A percentile compares a stretch with the other conserved stretches of the same genome.
phyloP scores from a whole-genome alignment of 108 stramenopile genomes.

The Seminavis robusta region DNA sequence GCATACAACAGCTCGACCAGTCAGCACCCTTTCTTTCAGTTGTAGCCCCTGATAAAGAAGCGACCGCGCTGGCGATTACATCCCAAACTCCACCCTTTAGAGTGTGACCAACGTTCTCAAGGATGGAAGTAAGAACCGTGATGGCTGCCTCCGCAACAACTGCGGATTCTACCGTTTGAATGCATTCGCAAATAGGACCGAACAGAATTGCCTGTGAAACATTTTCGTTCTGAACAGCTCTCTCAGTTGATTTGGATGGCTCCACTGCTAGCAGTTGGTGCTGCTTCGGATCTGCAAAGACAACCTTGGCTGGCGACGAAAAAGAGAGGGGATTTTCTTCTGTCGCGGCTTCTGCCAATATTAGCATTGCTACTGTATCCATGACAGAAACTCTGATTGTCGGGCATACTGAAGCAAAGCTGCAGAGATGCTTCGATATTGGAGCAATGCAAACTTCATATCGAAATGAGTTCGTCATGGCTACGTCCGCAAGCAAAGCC shows the following conservation, averaged over 20 bases:
- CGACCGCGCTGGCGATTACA: slow-evolving; percentile 48
- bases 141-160: slow-evolving; percentile 65
- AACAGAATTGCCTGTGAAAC: slow-evolving; percentile 43
- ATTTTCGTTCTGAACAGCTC: neutral
- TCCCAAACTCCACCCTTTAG: slow-evolving; percentile 50
- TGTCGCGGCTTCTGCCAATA: slow-evolving; percentile 41
- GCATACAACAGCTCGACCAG: slow-evolving; percentile 67
- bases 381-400: slow-evolving; percentile 62
- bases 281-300: slow-evolving; percentile 28
- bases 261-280: slow-evolving; percentile 45
- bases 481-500: slow-evolving; percentile 57
- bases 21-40: slow-evolving; percentile 40
- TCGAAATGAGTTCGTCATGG: slow-evolving; percentile 67
- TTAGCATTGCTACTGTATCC: slow-evolving; percentile 64
- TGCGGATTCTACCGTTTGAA: slow-evolving; percentile 33
- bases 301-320: slow-evolving; percentile 27
- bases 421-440: slow-evolving; percentile 51
- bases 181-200: slow-evolving; percentile 62
- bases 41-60: slow-evolving; percentile 51
- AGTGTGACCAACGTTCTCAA: slow-evolving; percentile 73
- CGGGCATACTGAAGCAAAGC: slow-evolving; percentile 46
- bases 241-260: neutral
- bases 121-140: slow-evolving; percentile 53
- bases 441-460: slow-evolving; percentile 37
- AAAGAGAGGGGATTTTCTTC: slow-evolving; percentile 25